Evolutionary conservation across 495 filamentous ascomycete genomes (phyloP).

Genomic region (Aspergillus affinis): DNA sequence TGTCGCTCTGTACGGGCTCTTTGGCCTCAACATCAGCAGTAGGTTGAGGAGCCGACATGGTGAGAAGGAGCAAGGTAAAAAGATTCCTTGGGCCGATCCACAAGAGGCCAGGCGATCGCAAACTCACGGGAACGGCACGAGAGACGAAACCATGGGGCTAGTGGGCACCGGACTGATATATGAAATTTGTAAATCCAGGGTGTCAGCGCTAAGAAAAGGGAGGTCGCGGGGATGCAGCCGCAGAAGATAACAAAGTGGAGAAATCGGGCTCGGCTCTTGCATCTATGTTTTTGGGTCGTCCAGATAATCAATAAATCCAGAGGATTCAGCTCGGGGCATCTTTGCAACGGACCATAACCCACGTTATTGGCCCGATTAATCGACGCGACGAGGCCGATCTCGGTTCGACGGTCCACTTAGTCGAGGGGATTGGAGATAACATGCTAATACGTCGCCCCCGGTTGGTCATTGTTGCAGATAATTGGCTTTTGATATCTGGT

Average conservation of each 20-base stretch:
- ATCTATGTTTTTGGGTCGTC: neutral
- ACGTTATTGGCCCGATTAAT: slow-evolving; percentile 11
- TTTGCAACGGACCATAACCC: neutral
- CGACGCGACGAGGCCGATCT: slow-evolving; percentile 8
- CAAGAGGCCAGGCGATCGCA: neutral
- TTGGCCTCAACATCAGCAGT: neutral
- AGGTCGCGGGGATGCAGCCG: neutral
- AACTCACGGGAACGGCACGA: neutral
- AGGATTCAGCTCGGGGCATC: neutral
- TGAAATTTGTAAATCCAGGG: neutral
- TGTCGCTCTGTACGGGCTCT: neutral
- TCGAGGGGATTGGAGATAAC: neutral
- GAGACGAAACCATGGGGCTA: neutral
- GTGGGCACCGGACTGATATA: neutral
- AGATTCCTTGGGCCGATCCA: neutral
- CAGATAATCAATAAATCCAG: neutral
- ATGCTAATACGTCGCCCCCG: no score
- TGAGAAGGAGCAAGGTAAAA: neutral
- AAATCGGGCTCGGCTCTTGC: neutral
- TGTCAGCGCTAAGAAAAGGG: neutral
- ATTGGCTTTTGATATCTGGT: no score
- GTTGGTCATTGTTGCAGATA: no score
- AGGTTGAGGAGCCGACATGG: neutral
- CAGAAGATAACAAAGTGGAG: neutral
- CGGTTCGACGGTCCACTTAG: neutral